Base-by-base conservation (phyloP, 331 rosid species). In the Pyrus hybrid region DNA sequence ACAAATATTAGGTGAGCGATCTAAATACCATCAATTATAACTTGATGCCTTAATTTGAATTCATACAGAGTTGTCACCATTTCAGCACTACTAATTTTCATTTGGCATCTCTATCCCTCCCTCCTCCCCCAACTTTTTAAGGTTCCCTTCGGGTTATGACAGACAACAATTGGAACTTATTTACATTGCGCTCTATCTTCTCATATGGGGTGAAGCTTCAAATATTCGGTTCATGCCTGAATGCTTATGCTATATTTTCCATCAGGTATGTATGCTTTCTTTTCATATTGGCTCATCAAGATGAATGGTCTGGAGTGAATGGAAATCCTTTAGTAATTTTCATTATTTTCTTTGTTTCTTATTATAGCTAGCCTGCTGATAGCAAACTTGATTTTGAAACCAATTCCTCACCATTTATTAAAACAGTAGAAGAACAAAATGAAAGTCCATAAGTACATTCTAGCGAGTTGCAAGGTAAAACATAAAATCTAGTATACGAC, bases 121-220 rank as follows among this genome's bases (percentile, higher is more conserved):
- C 71, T 66, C 62, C 53, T 81, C 61, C 67, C 68, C 61, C 33
- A 60, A 35, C 66, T 54, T 77, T 77, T 70, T 45, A 80, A 95
- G 99, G 83, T 83, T 68, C 80, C 91, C 87, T 26, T 83, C 4
- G 33, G 77, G 58, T 60, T 70, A 49, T 63, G 77, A 84, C 80
- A 73, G 20, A 49, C 87, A 89, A 81, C 97, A 89, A 72, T 45
- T 92, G 83, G 83, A 87, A 57, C 90, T 95, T 64, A 87, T 95
- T 66, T 92, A 85, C 83, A 88, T 91, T 68, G 96, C 88, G 45
- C 99, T 95, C 75, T 92, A 92, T 89, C 87, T 95, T 87, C 97
- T 95, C 79, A 91, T 95, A 72, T 95, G 99, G 99, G 99, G 99
- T 51, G 99, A 95, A 89, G 99, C 99, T 85, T 92, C 99, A 82